A percentile compares a stretch with the other conserved stretches of the same genome.
Evolutionary conservation across 2,329 filamentous ascomycete species (phyloP).

Genomic region (Aspergillus piperis): DNA sequence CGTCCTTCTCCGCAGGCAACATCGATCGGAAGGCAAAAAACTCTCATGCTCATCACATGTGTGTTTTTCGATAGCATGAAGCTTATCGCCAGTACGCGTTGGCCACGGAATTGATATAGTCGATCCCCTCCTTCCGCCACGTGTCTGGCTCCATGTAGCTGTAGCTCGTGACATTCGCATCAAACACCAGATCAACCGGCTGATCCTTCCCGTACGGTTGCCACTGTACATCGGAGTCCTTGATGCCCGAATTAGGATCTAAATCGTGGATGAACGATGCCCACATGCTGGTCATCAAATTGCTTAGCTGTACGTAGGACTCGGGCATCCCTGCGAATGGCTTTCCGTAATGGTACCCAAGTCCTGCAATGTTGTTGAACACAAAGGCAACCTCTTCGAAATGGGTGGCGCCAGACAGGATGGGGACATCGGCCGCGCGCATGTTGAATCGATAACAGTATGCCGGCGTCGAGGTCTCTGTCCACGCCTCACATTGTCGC

Average conservation of each 20-base stretch:
- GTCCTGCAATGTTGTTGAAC: constrained; percentile 54
- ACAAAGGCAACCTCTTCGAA: constrained; percentile 60
- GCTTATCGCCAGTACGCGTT: constrained; percentile 27
- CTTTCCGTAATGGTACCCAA: constrained; percentile 46
- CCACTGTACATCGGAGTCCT: constrained; percentile 39
- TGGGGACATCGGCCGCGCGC: constrained; percentile 44
- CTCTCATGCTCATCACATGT: neutral
- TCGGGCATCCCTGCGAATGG: constrained; percentile 44
- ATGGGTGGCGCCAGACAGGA: constrained; percentile 52
- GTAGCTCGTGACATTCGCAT: constrained; percentile 50
- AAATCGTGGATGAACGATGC: constrained; percentile 51
- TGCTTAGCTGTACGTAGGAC: constrained; percentile 46
- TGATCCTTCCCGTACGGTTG: constrained; percentile 45
- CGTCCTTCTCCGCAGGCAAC: neutral
- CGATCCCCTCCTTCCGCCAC: constrained; percentile 42
- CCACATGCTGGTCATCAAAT: constrained; percentile 56
- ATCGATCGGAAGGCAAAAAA: neutral
- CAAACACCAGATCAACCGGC: constrained; percentile 54
- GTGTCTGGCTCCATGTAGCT: constrained; percentile 48
- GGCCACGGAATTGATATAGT: constrained; percentile 33
- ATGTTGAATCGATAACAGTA: constrained; percentile 67
- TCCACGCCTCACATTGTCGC: constrained; percentile 55
- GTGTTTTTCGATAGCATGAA: neutral
- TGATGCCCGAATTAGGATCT: constrained; percentile 46
- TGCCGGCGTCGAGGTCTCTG: constrained; percentile 50